These are phyloP conservation scores for Agastache rugosa DNA, from an alignment of 257 asterid genomes.

Conservation along the genomic window DNA sequence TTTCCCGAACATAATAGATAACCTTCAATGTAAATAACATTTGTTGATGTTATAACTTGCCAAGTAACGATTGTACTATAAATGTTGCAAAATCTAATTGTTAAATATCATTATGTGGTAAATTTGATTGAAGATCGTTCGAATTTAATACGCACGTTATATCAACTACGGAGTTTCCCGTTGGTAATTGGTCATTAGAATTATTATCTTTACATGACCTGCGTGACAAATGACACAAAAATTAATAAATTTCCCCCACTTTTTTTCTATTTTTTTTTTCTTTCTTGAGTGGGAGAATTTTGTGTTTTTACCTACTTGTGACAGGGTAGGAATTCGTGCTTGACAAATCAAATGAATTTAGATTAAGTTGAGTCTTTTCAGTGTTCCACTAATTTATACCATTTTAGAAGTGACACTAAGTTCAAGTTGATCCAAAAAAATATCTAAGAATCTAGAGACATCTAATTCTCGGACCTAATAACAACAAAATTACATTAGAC, in stretches of 20 bases:
- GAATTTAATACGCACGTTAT: too few species aligned
- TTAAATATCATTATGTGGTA: too few species aligned
- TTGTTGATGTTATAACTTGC: too few species aligned
- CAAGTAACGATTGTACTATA: too few species aligned
- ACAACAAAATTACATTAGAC: neutral
- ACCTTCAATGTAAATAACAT: too few species aligned
- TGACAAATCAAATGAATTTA: neutral
- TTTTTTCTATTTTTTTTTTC: neutral
- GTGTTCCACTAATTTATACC: constrained; percentile 25
- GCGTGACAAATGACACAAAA: too few species aligned
- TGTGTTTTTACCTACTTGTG: neutral
- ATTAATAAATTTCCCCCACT: too few species aligned
- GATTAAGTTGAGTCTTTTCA: constrained; percentile 26
- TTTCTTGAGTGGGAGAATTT: neutral
- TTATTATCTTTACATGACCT: too few species aligned
- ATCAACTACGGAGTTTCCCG: too few species aligned
- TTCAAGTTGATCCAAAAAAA: constrained; percentile 12
- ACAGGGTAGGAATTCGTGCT: neutral
- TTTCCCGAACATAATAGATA: neutral
- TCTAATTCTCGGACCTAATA: constrained; percentile 1
- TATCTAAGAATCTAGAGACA: neutral
- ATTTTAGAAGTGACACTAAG: constrained; percentile 25
- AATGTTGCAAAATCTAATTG: too few species aligned
- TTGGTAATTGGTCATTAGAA: too few species aligned
- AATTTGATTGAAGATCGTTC: too few species aligned